phyloP scores from a whole-genome alignment of 192 early-diverging fungal species.

The Chytriomyces sp. region DNA sequence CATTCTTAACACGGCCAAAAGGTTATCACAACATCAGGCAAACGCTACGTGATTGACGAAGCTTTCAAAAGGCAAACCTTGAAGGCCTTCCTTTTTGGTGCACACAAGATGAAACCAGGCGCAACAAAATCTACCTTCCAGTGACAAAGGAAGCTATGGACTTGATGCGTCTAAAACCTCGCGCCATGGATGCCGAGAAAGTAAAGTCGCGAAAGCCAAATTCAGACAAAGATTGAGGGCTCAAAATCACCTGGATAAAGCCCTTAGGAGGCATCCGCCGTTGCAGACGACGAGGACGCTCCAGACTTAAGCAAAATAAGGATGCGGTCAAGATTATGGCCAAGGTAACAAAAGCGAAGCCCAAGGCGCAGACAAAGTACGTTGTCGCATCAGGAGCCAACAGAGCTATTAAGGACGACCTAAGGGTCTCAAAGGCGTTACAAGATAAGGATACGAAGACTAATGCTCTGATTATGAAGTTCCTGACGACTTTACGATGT shows the following conservation, averaged over 20 bases:
- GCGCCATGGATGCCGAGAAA: slow-evolving; percentile 91
- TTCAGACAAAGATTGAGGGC: slow-evolving; percentile 90
- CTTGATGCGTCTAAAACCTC: slow-evolving; percentile 77
- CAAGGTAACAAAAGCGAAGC: slow-evolving; percentile 62
- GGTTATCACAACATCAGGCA: slow-evolving; percentile 76
- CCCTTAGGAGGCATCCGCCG: slow-evolving; percentile 84
- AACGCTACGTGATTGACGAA: slow-evolving; percentile 82
- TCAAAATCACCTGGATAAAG: slow-evolving; percentile 72
- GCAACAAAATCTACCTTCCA: slow-evolving; percentile 87
- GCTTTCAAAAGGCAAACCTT: slow-evolving; percentile 88
- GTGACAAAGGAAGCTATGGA: slow-evolving; percentile 95
- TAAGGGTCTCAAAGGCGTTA: slow-evolving; percentile 97
- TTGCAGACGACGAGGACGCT: slow-evolving; percentile 82
- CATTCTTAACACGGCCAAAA: slow-evolving; percentile 84
- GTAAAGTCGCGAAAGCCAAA: slow-evolving; percentile 99
- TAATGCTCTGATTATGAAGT: background rate
- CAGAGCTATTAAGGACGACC: slow-evolving; percentile 85
- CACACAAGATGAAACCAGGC: slow-evolving; percentile 83
- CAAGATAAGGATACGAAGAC: slow-evolving; percentile 36
- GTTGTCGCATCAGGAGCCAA: slow-evolving; percentile 88
- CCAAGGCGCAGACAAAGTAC: slow-evolving; percentile 74
- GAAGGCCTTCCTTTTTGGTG: slow-evolving; percentile 91
- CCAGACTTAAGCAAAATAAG: slow-evolving; percentile 84
- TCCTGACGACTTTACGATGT: background rate
- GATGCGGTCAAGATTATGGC: slow-evolving; percentile 77